Evolutionary conservation across 2,329 filamentous ascomycete species (phyloP), one percentile per base, ranked within the genome.

Genomic region (Paramyrothecium roridum): DNA sequence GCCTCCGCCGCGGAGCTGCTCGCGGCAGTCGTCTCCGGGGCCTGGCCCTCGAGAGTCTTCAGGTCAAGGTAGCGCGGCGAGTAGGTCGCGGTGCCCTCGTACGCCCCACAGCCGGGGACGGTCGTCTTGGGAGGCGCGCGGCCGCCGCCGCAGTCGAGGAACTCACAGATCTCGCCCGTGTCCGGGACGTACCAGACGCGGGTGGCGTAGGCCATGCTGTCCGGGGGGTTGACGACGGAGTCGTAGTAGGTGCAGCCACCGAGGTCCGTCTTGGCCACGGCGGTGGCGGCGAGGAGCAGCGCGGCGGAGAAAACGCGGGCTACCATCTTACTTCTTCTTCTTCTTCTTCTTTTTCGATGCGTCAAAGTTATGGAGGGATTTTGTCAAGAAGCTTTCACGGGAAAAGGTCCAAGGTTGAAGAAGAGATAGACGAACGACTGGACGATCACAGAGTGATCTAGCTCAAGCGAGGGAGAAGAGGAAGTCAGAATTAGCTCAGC

Each of bases 81-180:
- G 68, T 83, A 82, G 13, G 77, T 80, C 17, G 72, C 80, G 23
- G 82, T 84, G 59, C 84, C 84, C 2, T 66, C 63, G 73, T 87
- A 87, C 3, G 54, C 63, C 2, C 70, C 64, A 64, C 86, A 89
- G 2, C 85, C 86, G 1, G 86, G 86, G 21, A 85, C 80, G 23
- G 77, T 80, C 17, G 80, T 83, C 75, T 84, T 88, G 57, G 84
- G 81, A 3, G 86, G 83, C 10, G 85, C 86, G 48, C 81, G 78
- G 54, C 85, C 86, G 60, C 86, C 86, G 56, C 86, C 86, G 70
- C 86, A 89, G 78, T 89, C 86, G 61, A 85, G 77, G 58, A 83
- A 65, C 12, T 76, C 75, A 77, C 86, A 89, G 66, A 88, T 75
- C 73, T 88, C 85, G 66, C 85, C 84, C 19, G 80, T 83, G 61